Base-by-base conservation (phyloP, 2,329 filamentous ascomycete genomes). In the Myrmaecium sp. region DNA sequence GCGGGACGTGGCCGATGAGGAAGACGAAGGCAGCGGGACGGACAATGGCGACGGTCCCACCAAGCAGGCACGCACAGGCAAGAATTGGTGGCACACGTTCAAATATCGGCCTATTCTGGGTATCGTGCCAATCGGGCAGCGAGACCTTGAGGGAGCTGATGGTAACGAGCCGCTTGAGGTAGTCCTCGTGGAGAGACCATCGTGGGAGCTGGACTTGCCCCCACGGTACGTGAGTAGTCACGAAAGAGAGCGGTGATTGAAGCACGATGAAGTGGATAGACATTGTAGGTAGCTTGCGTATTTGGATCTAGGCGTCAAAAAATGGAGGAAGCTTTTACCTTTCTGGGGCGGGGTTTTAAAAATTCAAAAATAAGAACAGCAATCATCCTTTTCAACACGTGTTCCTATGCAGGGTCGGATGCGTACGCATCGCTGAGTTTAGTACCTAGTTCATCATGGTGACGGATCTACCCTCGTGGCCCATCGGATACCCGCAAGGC, bases 21-120 rank as follows among this genome's bases (percentile, higher is more conserved):
- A 32, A 31, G 29, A 39, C 33, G 30, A 32, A 14, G 30, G 33
- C n/a, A 17, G 35, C 31, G 28, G 23, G 21, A 14, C 32, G 28
- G 23, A 32, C 16, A 23, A 25, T 28, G 20, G 25, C 23, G 17
- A 11, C 14, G 22, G 10, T 14, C 30, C 28, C 29, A 18, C 17
- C 8, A 21, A 17, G 15, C 26, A 39, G 45, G 13, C 51, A 52
- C 27, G 21, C 17, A n/a, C n/a, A n/a, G 32, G 25, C 21, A 26
- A 27, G 25, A 25, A 16, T 18, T 67, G 60, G 56, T 95, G 83
- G 81, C 70, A 74, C 46, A 92, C 84, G 4, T 83, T 78, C 62
- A 91, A 92, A 52, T 98, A 95, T 54, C 68, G 84, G 31, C 80
- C 84, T n/a, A 83, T 98, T 39, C 60, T 98, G 33, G 89, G 84